A percentile compares a stretch with the other conserved stretches of the same genome.
Evolutionary conservation across 352 stramenopile genomes (phyloP).

Genomic region (Globisporangium middletonii): DNA sequence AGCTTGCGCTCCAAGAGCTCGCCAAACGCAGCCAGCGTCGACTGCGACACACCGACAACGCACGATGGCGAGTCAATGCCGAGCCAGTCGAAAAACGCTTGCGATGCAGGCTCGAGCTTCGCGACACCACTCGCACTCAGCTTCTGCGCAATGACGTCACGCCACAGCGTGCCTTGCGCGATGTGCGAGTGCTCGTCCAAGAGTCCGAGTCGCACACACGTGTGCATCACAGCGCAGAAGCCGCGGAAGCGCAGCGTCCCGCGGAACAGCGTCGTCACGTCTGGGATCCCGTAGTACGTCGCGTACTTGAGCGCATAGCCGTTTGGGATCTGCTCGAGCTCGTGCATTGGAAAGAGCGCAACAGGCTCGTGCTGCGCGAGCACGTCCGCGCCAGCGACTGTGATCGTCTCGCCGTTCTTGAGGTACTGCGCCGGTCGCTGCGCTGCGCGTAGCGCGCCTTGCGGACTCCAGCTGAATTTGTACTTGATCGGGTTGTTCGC

Average conservation of each 20-base stretch:
- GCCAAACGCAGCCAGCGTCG: constrained; percentile 32
- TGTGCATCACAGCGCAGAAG: constrained; percentile 63
- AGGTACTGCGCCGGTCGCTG: constrained; percentile 57
- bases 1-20: constrained; percentile 56
- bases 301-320: constrained; percentile 76
- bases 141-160: constrained; percentile 32
- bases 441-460: constrained; percentile 36
- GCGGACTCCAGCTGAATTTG: constrained; percentile 91
- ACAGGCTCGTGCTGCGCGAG: constrained; percentile 32
- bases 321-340: constrained; percentile 86
- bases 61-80: constrained; percentile 16
- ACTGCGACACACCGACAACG: constrained; percentile 17
- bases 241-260: constrained; percentile 83
- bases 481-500: constrained; percentile 90
- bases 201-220: constrained; percentile 66
- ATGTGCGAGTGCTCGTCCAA: constrained; percentile 33
- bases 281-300: constrained; percentile 74
- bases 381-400: constrained; percentile 50
- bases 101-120: constrained; percentile 13
- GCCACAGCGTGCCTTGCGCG: constrained; percentile 24
- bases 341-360: constrained; percentile 47
- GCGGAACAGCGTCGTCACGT: constrained; percentile 61
- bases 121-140: constrained; percentile 15
- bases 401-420: constrained; percentile 37
- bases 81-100: constrained; percentile 34